Conservation (phyloP, 306 rosid genomes). For the Glycine tomentella region DNA sequence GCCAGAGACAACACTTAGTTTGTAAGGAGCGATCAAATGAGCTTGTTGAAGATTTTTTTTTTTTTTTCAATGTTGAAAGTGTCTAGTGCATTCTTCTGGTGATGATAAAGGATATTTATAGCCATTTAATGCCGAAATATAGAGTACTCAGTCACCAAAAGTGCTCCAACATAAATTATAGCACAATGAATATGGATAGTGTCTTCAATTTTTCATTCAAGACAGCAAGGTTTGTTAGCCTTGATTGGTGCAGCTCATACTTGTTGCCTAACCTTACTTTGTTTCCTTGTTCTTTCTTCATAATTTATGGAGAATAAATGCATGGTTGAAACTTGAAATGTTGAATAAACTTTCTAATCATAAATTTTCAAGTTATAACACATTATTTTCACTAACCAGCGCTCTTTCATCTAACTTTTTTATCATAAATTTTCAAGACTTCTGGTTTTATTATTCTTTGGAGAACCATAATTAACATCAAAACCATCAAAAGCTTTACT, state of each 20-base stretch:
- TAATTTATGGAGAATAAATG: conserved; percentile 11
- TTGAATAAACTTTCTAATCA: not conserved
- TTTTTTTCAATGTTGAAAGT: not conserved
- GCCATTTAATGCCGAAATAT: conserved; percentile 6
- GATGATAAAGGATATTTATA: conserved; percentile 15
- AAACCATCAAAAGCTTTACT: not conserved
- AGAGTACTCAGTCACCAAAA: not conserved
- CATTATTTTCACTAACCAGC: not conserved
- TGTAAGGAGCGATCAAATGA: conserved; percentile 16
- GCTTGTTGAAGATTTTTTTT: not conserved
- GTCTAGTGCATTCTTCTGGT: conserved; percentile 27
- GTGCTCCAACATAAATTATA: not conserved
- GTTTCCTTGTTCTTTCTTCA: conserved; percentile 3
- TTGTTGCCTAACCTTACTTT: not conserved
- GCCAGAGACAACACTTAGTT: not conserved
- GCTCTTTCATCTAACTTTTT: not conserved
- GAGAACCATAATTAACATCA: not conserved
- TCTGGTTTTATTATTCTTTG: not conserved
- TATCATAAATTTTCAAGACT: not conserved
- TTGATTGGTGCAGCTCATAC: not conserved
- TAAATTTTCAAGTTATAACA: not conserved
- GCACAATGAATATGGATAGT: not conserved
- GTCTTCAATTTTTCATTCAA: conserved; percentile 10
- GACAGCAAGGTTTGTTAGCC: conserved; percentile 7
- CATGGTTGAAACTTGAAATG: not conserved